A percentile compares a stretch with the other conserved stretches of the same genome.
Evolutionary conservation across 2,329 filamentous ascomycete genomes (phyloP).

Genomic region (Tolypocladium ophioglossoides): DNA sequence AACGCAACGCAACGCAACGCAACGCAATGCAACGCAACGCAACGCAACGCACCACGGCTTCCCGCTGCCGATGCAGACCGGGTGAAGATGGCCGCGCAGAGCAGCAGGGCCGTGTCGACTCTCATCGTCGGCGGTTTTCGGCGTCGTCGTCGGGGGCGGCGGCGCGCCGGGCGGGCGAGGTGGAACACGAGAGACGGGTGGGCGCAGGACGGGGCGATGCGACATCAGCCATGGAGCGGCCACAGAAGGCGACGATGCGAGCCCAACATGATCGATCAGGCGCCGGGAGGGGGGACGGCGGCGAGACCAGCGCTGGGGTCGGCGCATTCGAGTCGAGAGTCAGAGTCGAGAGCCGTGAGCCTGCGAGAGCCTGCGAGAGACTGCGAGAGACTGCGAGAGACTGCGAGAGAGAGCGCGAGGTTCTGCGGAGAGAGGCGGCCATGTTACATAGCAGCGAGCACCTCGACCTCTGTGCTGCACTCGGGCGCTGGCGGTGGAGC

Average conservation of each 20-base stretch:
- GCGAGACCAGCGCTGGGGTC: neutral
- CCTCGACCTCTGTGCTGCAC: too few species aligned
- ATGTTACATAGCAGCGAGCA: too few species aligned
- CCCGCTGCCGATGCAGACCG: conserved; percentile 4
- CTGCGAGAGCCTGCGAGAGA: too few species aligned
- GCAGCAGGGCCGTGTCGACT: conserved; percentile 5
- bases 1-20: conserved; percentile 2
- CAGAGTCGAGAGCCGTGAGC: too few species aligned
- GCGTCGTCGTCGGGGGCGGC: neutral
- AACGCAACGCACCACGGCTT: conserved; percentile 6
- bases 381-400: too few species aligned
- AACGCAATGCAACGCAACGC: neutral
- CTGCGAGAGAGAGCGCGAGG: too few species aligned
- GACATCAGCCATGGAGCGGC: conserved; percentile 2
- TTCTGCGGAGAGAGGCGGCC: neutral
- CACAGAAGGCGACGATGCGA: neutral
- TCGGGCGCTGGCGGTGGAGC: too few species aligned
- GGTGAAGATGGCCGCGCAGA: conserved; percentile 7
- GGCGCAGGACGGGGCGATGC: neutral
- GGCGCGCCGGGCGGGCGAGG: neutral
- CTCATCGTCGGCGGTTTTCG: conserved; percentile 8
- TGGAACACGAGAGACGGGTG: neutral
- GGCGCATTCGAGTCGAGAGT: neutral
- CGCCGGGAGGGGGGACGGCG: neutral
- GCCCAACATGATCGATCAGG: conserved; percentile 1